Evolutionary conservation across 1,284 basidiomycete species (phyloP).

Genomic region (Amylostereum chailletii): DNA sequence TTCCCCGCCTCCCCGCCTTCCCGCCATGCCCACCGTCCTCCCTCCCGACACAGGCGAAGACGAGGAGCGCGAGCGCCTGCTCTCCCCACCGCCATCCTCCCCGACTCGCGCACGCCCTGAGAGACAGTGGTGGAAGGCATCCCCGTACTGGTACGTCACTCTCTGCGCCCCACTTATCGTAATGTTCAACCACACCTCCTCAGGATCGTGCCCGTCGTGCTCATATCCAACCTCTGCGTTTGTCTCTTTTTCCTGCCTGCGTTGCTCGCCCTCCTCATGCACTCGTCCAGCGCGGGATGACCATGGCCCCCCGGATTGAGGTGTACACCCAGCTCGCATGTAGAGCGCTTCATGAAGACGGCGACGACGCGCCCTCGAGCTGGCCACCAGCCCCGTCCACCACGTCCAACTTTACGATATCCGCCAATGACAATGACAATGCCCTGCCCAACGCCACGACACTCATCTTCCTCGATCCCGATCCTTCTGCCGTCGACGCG

Average conservation of each 20-base stretch:
- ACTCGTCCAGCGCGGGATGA: constrained; percentile 11
- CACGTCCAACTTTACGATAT: constrained; percentile 6
- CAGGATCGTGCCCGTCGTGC: constrained; percentile 13
- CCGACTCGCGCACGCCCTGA: neutral
- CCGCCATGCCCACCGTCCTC: neutral
- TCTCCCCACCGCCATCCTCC: neutral
- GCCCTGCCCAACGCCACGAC: too few relatives aligned
- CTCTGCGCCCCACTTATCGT: neutral
- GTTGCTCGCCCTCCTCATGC: neutral
- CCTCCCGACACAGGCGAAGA: neutral
- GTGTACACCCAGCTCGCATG: constrained; percentile 14
- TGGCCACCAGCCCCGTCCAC: neutral
- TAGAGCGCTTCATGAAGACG: constrained; percentile 7
- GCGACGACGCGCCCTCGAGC: neutral
- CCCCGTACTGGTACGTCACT: constrained; percentile 7
- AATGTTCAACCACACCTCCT: neutral
- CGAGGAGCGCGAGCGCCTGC: constrained; percentile 11
- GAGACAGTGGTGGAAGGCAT: constrained; percentile 7
- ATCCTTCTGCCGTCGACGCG: constrained; percentile 1
- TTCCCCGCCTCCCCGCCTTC: neutral
- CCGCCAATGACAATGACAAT: neutral
- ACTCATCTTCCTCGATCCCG: too few relatives aligned
- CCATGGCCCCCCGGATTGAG: constrained; percentile 13
- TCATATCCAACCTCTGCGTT: constrained; percentile 12
- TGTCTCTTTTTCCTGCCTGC: neutral